Conservation (phyloP, 1,284 basidiomycete genomes). For the Cryptococcus neoformans region DNA sequence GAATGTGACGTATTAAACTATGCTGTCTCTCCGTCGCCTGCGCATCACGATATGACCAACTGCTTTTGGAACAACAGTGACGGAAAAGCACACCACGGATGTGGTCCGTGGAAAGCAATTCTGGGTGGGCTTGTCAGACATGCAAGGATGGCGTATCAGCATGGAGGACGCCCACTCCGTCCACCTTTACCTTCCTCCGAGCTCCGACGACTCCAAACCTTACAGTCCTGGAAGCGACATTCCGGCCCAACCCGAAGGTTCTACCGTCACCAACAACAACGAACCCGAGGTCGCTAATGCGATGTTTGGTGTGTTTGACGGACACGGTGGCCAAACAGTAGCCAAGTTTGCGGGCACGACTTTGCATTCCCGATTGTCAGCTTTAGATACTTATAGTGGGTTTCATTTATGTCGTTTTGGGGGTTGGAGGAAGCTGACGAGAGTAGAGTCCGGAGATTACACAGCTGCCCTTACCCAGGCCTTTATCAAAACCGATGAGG, state of each 20-base stretch:
- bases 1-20: no score
- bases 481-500: constrained; percentile 93
- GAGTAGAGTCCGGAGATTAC: constrained; percentile 60
- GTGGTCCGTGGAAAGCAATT: constrained; percentile 72
- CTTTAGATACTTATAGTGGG: constrained; percentile 66
- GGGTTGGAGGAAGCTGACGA: no score
- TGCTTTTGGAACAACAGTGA: constrained; percentile 49
- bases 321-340: constrained; percentile 89
- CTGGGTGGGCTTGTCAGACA: constrained; percentile 83
- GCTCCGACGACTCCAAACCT: constrained; percentile 9
- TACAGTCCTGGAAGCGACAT: constrained; percentile 50
- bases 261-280: constrained; percentile 47
- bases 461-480: constrained; percentile 77
- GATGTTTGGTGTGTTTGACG: constrained; percentile 98
- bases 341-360: constrained; percentile 89
- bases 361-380: constrained; percentile 74
- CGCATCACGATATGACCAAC: no score
- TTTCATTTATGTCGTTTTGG: constrained; percentile 4
- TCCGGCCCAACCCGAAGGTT: constrained; percentile 48
- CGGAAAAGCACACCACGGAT: constrained; percentile 75
- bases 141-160: constrained; percentile 99
- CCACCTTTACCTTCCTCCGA: constrained; percentile 56
- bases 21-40: no score
- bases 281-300: constrained; percentile 51
- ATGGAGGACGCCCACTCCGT: constrained; percentile 99